These are phyloP conservation scores for Tolypocladium paradoxum DNA, from an alignment of 2,329 filamentous ascomycete species.

Conservation along the genomic window DNA sequence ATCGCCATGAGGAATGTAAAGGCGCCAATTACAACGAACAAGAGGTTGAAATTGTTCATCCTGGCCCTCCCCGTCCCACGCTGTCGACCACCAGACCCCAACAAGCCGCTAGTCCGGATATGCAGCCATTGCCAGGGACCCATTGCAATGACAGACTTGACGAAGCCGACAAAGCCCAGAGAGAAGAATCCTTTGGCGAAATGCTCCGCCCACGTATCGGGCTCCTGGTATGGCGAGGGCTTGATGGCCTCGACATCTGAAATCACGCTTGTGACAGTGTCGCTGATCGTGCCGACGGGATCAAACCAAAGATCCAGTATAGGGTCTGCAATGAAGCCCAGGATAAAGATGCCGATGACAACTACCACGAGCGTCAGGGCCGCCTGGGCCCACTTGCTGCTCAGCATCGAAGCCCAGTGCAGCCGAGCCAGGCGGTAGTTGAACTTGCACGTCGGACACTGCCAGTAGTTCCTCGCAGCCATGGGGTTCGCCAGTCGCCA, in stretches of 20 bases:
- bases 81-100: conserved; percentile 36
- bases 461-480: conserved; percentile 62
- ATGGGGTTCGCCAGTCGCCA: conserved; percentile 69
- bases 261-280: conserved; percentile 35
- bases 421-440: conserved; percentile 70
- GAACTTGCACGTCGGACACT: conserved; percentile 82
- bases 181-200: conserved; percentile 87
- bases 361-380: conserved; percentile 63
- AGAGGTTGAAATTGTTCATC: conserved; percentile 67
- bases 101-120: conserved; percentile 49
- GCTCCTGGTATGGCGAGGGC: conserved; percentile 33
- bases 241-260: conserved; percentile 27
- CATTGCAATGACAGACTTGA: conserved; percentile 67
- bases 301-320: conserved; percentile 84
- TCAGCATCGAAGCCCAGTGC: conserved; percentile 60
- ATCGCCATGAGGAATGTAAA: conserved; percentile 72
- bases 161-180: conserved; percentile 72
- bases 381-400: conserved; percentile 56
- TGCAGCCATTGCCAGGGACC: conserved; percentile 71
- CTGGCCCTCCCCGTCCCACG: conserved; percentile 64
- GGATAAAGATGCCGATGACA: conserved; percentile 59
- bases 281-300: conserved; percentile 52
- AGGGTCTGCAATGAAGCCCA: conserved; percentile 88
- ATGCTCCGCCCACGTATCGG: conserved; percentile 64
- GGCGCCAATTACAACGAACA: conserved; percentile 70